Conservation (phyloP, 1,139 yeast species). For the Meyerozyma athensensis region DNA sequence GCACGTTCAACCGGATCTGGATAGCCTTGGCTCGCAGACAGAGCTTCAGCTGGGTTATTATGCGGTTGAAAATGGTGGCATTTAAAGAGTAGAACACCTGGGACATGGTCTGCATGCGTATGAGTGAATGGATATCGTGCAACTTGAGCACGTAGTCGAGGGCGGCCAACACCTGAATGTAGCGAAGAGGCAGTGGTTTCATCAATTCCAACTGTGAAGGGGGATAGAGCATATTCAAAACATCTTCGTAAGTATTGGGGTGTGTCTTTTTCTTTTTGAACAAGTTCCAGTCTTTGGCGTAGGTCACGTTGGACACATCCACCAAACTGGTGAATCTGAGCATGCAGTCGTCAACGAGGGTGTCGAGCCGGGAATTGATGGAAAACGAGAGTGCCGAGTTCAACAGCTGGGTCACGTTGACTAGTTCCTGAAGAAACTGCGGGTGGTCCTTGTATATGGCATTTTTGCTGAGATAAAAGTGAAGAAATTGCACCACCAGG, state of each 20-base stretch:
- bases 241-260: constrained; percentile 59
- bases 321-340: constrained; percentile 62
- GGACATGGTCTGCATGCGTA: constrained; percentile 72
- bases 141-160: constrained; percentile 78
- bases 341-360: constrained; percentile 57
- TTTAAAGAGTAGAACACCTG: constrained; percentile 79
- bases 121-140: constrained; percentile 72
- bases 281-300: constrained; percentile 73
- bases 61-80: constrained; percentile 65
- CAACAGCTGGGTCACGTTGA: constrained; percentile 55
- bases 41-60: constrained; percentile 60
- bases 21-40: constrained; percentile 81
- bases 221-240: constrained; percentile 64
- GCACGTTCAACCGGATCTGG: constrained; percentile 81
- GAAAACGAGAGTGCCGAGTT: constrained; percentile 62
- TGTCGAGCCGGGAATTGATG: constrained; percentile 54
- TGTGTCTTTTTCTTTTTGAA: constrained; percentile 47
- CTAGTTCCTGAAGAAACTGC: constrained; percentile 52
- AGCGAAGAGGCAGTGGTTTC: constrained; percentile 83
- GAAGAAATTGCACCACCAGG: constrained; percentile 60
- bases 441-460: constrained; percentile 54
- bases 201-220: constrained; percentile 57
- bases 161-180: constrained; percentile 86
- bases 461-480: constrained; percentile 58
- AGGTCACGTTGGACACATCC: constrained; percentile 55